These are phyloP conservation scores for Geotrichum bryndzae DNA, from an alignment of 1,139 yeast genomes.

Conservation along the genomic window DNA sequence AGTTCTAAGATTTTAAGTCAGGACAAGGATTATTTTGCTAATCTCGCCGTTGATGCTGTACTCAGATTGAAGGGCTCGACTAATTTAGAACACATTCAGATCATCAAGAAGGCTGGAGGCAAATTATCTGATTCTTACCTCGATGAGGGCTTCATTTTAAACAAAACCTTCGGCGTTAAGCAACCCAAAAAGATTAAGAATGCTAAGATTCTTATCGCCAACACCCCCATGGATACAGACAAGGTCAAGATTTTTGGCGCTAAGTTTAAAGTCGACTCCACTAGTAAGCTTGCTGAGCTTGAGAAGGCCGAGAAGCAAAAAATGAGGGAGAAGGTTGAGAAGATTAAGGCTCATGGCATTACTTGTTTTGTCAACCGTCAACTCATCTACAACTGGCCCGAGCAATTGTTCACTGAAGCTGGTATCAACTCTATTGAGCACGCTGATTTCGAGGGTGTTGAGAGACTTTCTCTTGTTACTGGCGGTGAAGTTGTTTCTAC, in stretches of 20 bases:
- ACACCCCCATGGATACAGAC: slow-evolving; percentile 95
- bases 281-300: slow-evolving; percentile 88
- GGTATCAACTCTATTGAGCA: slow-evolving; percentile 91
- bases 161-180: slow-evolving; percentile 86
- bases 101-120: slow-evolving; percentile 91
- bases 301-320: slow-evolving; percentile 93
- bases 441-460: slow-evolving; percentile 98
- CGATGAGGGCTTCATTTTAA: slow-evolving; percentile 91
- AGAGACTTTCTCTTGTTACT: slow-evolving; percentile 89
- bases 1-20: slow-evolving; percentile 92
- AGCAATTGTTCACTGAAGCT: slow-evolving; percentile 83
- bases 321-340: slow-evolving; percentile 85
- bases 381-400: slow-evolving; percentile 96
- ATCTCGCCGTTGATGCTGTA: slow-evolving; percentile 90
- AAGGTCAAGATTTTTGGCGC: slow-evolving; percentile 97
- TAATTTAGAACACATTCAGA: slow-evolving; percentile 90
- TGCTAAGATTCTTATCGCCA: slow-evolving; percentile 85
- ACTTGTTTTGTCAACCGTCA: slow-evolving; percentile 93
- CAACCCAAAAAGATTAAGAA: slow-evolving; percentile 83
- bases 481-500: slow-evolving; percentile 98
- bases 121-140: slow-evolving; percentile 84
- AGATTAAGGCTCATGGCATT: slow-evolving; percentile 74
- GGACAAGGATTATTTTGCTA: slow-evolving; percentile 83
- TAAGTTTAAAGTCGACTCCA: slow-evolving; percentile 91
- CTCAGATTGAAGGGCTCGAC: slow-evolving; percentile 88